phyloP scores from a whole-genome alignment of 345 rosid species.

The Combretum micranthum region DNA sequence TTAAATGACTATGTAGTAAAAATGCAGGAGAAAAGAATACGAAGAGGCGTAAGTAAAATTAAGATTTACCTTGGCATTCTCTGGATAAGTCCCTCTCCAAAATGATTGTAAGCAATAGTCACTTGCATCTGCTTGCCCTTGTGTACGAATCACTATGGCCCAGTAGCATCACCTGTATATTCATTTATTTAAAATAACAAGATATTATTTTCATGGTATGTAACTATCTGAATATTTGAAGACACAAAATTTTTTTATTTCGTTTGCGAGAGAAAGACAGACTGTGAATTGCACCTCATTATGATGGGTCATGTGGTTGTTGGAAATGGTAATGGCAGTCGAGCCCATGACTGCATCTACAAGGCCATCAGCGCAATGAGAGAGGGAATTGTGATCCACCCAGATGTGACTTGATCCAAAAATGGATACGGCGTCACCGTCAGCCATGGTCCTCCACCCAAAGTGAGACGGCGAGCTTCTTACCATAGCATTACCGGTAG shows the following conservation, averaged over 20 bases:
- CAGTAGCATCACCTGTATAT: constrained; percentile 30
- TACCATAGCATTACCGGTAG: constrained; percentile 23
- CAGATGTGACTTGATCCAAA: constrained; percentile 48
- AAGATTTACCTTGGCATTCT: constrained; percentile 34
- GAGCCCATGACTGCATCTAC: constrained; percentile 55
- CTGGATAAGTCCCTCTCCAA: constrained; percentile 54
- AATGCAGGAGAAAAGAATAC: no score
- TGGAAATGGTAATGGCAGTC: constrained; percentile 47
- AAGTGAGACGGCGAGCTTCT: constrained; percentile 21
- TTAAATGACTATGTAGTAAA: no score
- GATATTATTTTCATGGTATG: neutral
- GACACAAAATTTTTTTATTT: neutral
- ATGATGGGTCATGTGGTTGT: constrained; percentile 44
- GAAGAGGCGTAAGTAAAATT: neutral
- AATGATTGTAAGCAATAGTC: constrained; percentile 53
- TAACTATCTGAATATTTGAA: neutral
- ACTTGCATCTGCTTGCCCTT: constrained; percentile 46
- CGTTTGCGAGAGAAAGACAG: no score
- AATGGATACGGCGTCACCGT: constrained; percentile 43
- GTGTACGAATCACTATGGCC: constrained; percentile 52
- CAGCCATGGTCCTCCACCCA: constrained; percentile 38
- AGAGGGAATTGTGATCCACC: constrained; percentile 47
- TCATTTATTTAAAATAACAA: neutral
- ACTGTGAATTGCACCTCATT: constrained; percentile 13
- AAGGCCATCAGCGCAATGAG: constrained; percentile 49